Evolutionary conservation across 768 basidiomycete species (phyloP).

Genomic region (Trametes cingulata): DNA sequence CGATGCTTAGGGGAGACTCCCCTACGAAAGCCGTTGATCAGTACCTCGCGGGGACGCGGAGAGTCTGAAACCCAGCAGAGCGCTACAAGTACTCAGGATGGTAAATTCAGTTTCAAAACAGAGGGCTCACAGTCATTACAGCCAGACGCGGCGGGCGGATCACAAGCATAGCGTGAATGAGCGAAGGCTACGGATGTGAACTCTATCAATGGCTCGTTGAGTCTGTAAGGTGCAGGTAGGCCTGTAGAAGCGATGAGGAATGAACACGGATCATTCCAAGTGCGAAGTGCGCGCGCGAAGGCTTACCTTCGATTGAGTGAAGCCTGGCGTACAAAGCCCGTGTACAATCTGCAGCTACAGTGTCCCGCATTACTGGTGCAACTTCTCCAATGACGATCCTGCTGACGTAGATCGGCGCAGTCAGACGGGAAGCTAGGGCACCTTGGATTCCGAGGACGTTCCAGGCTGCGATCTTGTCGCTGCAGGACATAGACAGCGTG

Average conservation of each 20-base stretch:
- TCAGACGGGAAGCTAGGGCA: conserved; percentile 58
- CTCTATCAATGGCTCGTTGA: conserved; percentile 50
- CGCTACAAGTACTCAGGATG: conserved; percentile 42
- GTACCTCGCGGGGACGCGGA: conserved; percentile 50
- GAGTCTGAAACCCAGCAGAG: conserved; percentile 69
- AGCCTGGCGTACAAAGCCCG: conserved; percentile 66
- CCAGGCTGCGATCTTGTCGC: conserved; percentile 93
- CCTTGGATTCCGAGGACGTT: conserved; percentile 84
- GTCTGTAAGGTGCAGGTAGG: conserved; percentile 48
- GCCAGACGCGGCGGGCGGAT: conserved; percentile 39
- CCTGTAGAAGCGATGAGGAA: conserved; percentile 31
- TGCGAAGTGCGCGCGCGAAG: neutral
- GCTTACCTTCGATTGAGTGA: conserved; percentile 43
- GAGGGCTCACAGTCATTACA: conserved; percentile 67
- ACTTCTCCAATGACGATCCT: conserved; percentile 77
- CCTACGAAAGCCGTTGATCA: conserved; percentile 80
- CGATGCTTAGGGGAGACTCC: conserved; percentile 76
- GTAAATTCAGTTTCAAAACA: neutral
- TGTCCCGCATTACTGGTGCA: conserved; percentile 36
- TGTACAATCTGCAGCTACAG: conserved; percentile 61
- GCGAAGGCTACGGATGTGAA: conserved; percentile 64
- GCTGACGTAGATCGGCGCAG: conserved; percentile 64
- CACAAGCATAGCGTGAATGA: conserved; percentile 50
- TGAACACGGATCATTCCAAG: neutral
- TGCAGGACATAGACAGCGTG: conserved; percentile 88